Evolutionary conservation across 2,329 filamentous ascomycete genomes (phyloP), one percentile per base, ranked within the genome.

Genomic region (Dothiorella sarmentorum): DNA sequence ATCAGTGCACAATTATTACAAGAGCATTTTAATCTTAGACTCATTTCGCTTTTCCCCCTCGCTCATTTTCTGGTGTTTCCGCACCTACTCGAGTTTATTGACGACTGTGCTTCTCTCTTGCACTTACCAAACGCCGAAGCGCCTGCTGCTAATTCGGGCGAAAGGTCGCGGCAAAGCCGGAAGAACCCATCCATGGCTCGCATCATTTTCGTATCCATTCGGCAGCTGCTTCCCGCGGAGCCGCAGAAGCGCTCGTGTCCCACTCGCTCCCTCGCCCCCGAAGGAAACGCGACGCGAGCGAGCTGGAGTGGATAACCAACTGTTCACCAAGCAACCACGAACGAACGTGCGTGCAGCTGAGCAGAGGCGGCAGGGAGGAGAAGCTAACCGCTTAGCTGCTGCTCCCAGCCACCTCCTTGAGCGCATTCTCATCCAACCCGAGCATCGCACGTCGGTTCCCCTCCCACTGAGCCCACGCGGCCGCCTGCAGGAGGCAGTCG

Each of bases 381-480:
- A 9, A 26, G 17, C 49, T 53, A 53, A 17, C 24, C 49, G n/a
- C 35, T n/a, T 53, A 53, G 49, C 49, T 51, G 31, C 45, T 15
- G 22, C 49, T 45, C 43, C 40, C 49, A 43, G 44, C 56, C 26
- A 58, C 38, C 35, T 35, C 44, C 45, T 35, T 58, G 42, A 60
- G 40, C 40, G 37, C 26, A 11, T 15, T 18, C 17, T 56, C 58
- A 3, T 35, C 49, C 58, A 60, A 38, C 22, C 64, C 63, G 22
- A 62, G 42, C 61, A 69, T 62, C 45, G 59, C 58, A 22, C 58
- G 38, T 18, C 72, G 61, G 64, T 88, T 88, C 64, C 79, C 75
- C 67, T 91, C 84, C 90, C 90, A 95, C 61, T 85, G 80, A 35
- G 90, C 72, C 85, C 88, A 93, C 2, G 89, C 86, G 60, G 90